Percentiles rank a stretch among this genome's conserved stretches.
Evolutionary conservation across 345 rosid genomes (phyloP).

Genomic region (Acer campestre): DNA sequence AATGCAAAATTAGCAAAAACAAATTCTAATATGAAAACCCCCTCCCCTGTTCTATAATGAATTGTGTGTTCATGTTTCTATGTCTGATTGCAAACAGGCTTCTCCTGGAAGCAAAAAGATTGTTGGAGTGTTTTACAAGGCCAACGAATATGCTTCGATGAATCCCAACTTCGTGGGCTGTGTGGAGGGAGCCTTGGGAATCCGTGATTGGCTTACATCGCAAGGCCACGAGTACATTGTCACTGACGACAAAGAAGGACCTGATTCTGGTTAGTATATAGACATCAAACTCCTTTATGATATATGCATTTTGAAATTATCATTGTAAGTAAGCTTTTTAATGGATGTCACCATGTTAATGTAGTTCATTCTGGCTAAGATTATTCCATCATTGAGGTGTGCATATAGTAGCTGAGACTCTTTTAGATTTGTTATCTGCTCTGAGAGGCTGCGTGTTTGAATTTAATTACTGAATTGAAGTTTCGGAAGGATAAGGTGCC

Average conservation of each 20-base stretch:
- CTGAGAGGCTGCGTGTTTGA: background rate
- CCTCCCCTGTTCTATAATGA: background rate
- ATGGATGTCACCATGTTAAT: background rate
- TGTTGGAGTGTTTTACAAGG: constrained; percentile 98
- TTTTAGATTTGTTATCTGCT: background rate
- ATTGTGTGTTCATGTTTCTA: background rate
- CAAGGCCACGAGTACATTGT: constrained; percentile 86
- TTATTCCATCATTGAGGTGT: background rate
- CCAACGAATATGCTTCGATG: constrained; percentile 65
- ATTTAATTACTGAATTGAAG: background rate
- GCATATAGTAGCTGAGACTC: background rate
- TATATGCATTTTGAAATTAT: background rate
- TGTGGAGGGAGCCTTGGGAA: constrained; percentile 75
- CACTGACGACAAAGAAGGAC: constrained; percentile 95
- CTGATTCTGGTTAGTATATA: constrained; percentile 53
- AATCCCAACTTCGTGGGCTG: constrained; percentile 85
- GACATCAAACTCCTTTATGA: background rate
- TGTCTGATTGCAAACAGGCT: constrained; percentile 43
- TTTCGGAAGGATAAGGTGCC: background rate
- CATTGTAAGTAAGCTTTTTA: background rate
- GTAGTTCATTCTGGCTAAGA: background rate
- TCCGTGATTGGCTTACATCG: constrained; percentile 78
- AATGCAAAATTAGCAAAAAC: background rate
- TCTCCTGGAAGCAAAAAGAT: constrained; percentile 83
- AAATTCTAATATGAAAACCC: background rate